These are phyloP conservation scores for Gyrodon lividus DNA, from an alignment of 768 basidiomycete species.

Conservation along the genomic window DNA sequence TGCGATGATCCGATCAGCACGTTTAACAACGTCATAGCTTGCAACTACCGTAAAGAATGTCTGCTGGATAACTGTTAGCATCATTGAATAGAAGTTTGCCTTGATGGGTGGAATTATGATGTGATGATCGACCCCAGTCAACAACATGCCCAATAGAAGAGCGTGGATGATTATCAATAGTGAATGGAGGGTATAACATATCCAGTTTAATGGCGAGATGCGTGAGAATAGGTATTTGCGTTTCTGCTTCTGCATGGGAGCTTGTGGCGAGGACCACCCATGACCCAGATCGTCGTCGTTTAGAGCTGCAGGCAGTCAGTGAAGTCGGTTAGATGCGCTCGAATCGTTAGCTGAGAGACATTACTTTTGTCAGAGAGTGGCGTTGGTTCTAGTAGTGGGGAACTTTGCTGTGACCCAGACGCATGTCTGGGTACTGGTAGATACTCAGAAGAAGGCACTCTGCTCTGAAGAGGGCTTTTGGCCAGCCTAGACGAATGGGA, in stretches of 20 bases:
- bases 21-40: background rate
- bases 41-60: background rate
- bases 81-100: background rate
- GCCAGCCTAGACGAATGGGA: background rate
- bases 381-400: background rate
- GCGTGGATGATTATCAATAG: slow-evolving; percentile 6
- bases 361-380: background rate
- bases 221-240: background rate
- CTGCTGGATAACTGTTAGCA: background rate
- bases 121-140: background rate
- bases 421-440: background rate
- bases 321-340: background rate
- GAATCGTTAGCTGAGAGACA: background rate
- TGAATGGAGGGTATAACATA: background rate
- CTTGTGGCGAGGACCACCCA: background rate
- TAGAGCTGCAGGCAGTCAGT: background rate
- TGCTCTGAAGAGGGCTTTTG: background rate
- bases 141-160: background rate
- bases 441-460: background rate
- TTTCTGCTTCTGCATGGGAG: background rate
- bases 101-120: background rate
- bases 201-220: background rate
- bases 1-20: background rate
- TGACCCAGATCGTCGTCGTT: background rate
- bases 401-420: background rate